phyloP scores from a whole-genome alignment of 2,329 filamentous ascomycete species.

The Pseudogymnoascus sp. region DNA sequence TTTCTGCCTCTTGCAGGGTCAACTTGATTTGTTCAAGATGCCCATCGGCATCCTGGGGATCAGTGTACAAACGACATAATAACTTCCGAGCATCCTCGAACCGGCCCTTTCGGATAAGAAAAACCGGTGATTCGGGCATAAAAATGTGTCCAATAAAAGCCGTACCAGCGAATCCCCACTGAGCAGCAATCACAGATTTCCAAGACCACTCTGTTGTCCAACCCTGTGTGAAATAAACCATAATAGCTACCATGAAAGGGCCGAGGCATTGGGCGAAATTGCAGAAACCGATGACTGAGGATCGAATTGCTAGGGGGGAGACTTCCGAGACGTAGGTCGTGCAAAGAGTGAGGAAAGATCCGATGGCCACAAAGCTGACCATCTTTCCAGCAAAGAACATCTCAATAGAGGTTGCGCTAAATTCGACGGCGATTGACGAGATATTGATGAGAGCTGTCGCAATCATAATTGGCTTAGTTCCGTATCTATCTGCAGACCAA shows the following conservation, averaged over 20 bases:
- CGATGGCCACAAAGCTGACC: conserved; percentile 35
- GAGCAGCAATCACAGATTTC: conserved; percentile 32
- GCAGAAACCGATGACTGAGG: conserved; percentile 37
- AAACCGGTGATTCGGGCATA: neutral
- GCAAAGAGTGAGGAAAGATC: conserved; percentile 36
- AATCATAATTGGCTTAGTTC: conserved; percentile 21
- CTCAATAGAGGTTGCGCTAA: conserved; percentile 26
- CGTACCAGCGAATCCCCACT: conserved; percentile 34
- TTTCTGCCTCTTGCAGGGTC: conserved; percentile 20
- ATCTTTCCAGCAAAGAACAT: conserved; percentile 39
- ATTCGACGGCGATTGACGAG: conserved; percentile 24
- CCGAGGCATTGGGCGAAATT: conserved; percentile 40
- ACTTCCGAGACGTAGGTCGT: conserved; percentile 40
- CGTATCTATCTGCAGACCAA: conserved; percentile 22
- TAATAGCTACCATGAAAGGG: conserved; percentile 36
- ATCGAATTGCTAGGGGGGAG: conserved; percentile 5
- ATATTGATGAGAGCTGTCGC: conserved; percentile 15
- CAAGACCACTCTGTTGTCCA: conserved; percentile 34
- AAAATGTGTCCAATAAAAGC: conserved; percentile 22
- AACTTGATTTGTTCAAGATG: conserved; percentile 17
- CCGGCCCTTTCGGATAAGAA: neutral
- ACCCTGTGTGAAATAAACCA: conserved; percentile 34
- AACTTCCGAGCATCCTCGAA: neutral
- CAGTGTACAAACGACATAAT: neutral
- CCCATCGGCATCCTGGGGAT: conserved; percentile 10